Percentiles rank a stretch among this genome's conserved stretches.
phyloP scores from a whole-genome alignment of 768 basidiomycete species.

The Hemileccinum rubropunctum region DNA sequence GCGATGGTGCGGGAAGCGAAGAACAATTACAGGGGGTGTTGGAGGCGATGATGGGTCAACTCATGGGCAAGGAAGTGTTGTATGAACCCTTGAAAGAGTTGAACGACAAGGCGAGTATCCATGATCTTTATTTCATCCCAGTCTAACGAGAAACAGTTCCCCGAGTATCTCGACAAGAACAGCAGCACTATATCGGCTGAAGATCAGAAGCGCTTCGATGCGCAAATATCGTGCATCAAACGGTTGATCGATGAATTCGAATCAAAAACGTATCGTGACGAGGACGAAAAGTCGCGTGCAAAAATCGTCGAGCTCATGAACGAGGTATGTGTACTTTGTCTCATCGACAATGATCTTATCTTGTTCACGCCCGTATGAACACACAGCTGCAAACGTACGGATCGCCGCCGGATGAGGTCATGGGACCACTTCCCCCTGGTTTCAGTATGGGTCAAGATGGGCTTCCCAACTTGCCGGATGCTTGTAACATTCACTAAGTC shows the following conservation, averaged over 20 bases:
- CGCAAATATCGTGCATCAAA: constrained; percentile 55
- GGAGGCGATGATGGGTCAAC: constrained; percentile 54
- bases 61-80: constrained; percentile 43
- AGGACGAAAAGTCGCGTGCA: constrained; percentile 42
- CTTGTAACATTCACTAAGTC: constrained; percentile 5
- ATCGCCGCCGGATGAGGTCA: constrained; percentile 75
- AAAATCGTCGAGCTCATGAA: constrained; percentile 69
- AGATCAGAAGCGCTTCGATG: constrained; percentile 62
- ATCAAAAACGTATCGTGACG: constrained; percentile 53
- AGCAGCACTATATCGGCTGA: constrained; percentile 48
- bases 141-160: constrained; percentile 52
- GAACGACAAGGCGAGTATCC: constrained; percentile 22
- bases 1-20: constrained; percentile 38
- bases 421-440: constrained; percentile 82
- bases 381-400: constrained; percentile 64
- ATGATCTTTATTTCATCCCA: not conserved
- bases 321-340: constrained; percentile 44
- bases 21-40: constrained; percentile 64
- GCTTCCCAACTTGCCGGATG: constrained; percentile 42
- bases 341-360: not conserved
- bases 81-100: constrained; percentile 87
- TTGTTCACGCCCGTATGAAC: not conserved
- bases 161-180: constrained; percentile 64
- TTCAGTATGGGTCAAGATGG: constrained; percentile 54
- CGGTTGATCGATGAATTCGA: constrained; percentile 69